A percentile compares a stretch with the other conserved stretches of the same genome.
Evolutionary conservation across 139 green algal genomes (phyloP).

Genomic region (Haematococcus lacustris): DNA sequence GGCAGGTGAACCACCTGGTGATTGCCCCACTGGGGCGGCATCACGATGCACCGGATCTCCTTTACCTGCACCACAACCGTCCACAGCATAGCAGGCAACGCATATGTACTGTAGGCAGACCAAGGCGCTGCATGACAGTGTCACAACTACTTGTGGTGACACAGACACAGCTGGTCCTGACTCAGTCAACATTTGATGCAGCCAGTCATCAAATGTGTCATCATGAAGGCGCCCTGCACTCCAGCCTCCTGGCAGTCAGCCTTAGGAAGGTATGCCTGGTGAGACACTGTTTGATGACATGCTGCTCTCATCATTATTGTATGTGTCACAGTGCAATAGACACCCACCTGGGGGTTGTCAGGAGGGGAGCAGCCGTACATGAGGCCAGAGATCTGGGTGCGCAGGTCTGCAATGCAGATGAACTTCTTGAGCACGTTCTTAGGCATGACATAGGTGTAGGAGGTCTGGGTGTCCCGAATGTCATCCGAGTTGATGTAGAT

Average conservation of each 20-base stretch:
- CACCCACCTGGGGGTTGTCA: constrained; percentile 83
- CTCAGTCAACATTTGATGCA: not conserved
- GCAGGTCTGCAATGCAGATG: constrained; percentile 95
- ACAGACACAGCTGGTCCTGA: not conserved
- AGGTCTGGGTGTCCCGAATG: constrained; percentile 69
- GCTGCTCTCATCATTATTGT: not conserved
- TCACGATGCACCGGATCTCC: constrained; percentile 91
- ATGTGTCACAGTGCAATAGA: not conserved
- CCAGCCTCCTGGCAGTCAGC: not conserved
- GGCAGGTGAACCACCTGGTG: constrained; percentile 91
- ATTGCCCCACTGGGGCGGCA: constrained; percentile 96
- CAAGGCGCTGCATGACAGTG: not conserved
- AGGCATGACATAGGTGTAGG: constrained; percentile 97
- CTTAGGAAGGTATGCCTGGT: not conserved
- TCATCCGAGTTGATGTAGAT: constrained; percentile 99
- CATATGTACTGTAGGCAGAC: not conserved
- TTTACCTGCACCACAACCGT: constrained; percentile 64
- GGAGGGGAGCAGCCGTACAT: constrained; percentile 93
- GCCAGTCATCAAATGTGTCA: not conserved
- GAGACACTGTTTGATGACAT: not conserved
- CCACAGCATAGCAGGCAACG: not conserved
- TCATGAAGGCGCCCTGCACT: not conserved
- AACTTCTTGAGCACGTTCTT: constrained; percentile 99
- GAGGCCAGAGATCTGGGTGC: constrained; percentile 88
- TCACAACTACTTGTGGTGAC: not conserved